A percentile compares a stretch with the other conserved stretches of the same genome.
These are phyloP conservation scores for Brachypodium distachyon DNA, from an alignment of 202 grass and related monocot species.

Conservation along the genomic window DNA sequence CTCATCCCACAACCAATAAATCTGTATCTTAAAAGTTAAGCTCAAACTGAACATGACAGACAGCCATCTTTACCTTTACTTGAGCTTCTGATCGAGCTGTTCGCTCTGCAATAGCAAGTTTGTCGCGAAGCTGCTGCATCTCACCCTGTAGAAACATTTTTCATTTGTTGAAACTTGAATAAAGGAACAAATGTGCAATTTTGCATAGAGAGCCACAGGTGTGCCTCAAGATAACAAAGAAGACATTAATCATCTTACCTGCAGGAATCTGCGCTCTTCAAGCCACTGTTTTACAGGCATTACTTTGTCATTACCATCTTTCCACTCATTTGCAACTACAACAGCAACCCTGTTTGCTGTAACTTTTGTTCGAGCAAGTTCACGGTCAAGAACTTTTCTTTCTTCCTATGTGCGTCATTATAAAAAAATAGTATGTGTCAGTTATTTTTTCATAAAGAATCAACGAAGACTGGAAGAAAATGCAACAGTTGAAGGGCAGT, in stretches of 20 bases:
- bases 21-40: neutral
- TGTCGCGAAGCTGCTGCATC: slow-evolving; percentile 96
- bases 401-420: slow-evolving; percentile 57
- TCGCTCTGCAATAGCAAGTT: slow-evolving; percentile 84
- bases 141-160: slow-evolving; percentile 54
- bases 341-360: slow-evolving; percentile 95
- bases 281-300: slow-evolving; percentile 99
- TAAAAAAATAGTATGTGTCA: slow-evolving; percentile 15
- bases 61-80: slow-evolving; percentile 50
- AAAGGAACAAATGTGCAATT: neutral
- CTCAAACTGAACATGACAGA: neutral
- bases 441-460: neutral
- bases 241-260: slow-evolving; percentile 37
- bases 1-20: neutral
- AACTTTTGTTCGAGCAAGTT: slow-evolving; percentile 93
- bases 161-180: neutral
- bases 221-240: neutral
- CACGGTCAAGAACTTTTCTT: slow-evolving; percentile 84
- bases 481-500: neutral
- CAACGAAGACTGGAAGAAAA: slow-evolving; percentile 4
- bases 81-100: slow-evolving; percentile 94
- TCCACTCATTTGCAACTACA: slow-evolving; percentile 99
- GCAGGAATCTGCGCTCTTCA: slow-evolving; percentile 92
- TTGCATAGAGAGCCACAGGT: neutral
- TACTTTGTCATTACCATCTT: slow-evolving; percentile 99